Base-by-base conservation (phyloP, 1,139 yeast species). In the Zygosaccharomyces sapae region DNA sequence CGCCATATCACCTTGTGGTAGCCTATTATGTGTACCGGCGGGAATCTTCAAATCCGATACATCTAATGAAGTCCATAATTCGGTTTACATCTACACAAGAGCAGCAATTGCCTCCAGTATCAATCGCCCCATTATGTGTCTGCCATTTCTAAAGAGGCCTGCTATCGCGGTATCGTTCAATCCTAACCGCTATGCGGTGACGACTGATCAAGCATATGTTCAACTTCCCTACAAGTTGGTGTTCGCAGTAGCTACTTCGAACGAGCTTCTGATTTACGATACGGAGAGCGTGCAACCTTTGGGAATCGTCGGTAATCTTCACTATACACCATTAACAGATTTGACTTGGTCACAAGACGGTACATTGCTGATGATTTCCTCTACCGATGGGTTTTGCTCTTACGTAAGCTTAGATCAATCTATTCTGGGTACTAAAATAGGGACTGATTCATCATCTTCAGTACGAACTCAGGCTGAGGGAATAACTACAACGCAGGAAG, bases 381-480 rank as follows among this genome's bases (percentile, higher is more conserved):
- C 97, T 0, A 85, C 95, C 0, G 99, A 92, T 66, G 98, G 98
- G 19, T 90, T 88, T 46, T 86, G 97, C 58, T 85, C 96, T 0
- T 75, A 76, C 36, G 66, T 88, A 2, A 66, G 70, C 4, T 79
- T 86, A 49, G 76, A 74, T 2, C 62, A 66, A 1, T 75, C 68
- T 1, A 72, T 75, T 16, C 73, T 86, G 43, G 95, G 95, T 1
- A 71, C 66, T 33, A 58, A 44, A 31, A 10, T 31, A n/a, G 42
- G 18, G 13, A 22, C 8, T 6, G 16, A 20, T 9, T 9, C 35
- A 22, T 20, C 25, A n/a, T 12, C 16, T 10, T 24, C 13, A 20
- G 20, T 10, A 6, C n/a, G 22, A 30, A 29, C 35, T 7, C 42
- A 34, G 4, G 24, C 31, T 9, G 41, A n/a, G 19, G 25, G 29